These are phyloP conservation scores for Ustilago trichophora DNA, from an alignment of 1,284 basidiomycete species.

Conservation along the genomic window DNA sequence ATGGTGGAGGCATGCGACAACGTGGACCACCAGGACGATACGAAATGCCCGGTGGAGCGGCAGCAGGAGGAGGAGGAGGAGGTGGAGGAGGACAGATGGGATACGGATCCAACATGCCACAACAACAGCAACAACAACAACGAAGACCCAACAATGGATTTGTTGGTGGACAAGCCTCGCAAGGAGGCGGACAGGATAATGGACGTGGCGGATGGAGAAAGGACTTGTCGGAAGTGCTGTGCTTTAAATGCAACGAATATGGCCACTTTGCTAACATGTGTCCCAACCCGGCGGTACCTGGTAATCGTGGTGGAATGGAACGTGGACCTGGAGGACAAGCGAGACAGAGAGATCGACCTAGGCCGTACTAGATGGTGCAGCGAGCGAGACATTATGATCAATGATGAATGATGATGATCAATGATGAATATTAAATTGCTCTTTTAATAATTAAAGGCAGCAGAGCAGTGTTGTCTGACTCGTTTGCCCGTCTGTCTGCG, in stretches of 20 bases:
- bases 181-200: conserved; percentile 14
- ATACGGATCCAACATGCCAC: no score
- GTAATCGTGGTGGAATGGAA: conserved; percentile 57
- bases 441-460: no score
- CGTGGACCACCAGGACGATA: conserved; percentile 28
- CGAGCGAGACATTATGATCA: no score
- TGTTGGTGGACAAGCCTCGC: no score
- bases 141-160: conserved; percentile 11
- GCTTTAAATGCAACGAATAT: conserved; percentile 64
- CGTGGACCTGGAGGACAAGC: conserved; percentile 36
- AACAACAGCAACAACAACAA: conserved; percentile 10
- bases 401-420: no score
- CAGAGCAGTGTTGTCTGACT: no score
- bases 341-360: conserved; percentile 22
- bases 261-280: conserved; percentile 65
- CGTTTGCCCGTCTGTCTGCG: no score
- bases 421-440: no score
- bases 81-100: conserved; percentile 4
- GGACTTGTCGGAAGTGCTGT: conserved; percentile 59
- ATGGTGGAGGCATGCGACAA: conserved; percentile 22
- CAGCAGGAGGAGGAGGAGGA: conserved; percentile 2
- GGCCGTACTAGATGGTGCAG: conserved; percentile 21
- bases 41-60: conserved; percentile 11
- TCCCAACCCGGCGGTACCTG: conserved; percentile 54
- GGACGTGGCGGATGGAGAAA: conserved; percentile 40